Evolutionary conservation across 192 early-diverging fungal species (phyloP).

Genomic region (Rhizophagus prolifer): DNA sequence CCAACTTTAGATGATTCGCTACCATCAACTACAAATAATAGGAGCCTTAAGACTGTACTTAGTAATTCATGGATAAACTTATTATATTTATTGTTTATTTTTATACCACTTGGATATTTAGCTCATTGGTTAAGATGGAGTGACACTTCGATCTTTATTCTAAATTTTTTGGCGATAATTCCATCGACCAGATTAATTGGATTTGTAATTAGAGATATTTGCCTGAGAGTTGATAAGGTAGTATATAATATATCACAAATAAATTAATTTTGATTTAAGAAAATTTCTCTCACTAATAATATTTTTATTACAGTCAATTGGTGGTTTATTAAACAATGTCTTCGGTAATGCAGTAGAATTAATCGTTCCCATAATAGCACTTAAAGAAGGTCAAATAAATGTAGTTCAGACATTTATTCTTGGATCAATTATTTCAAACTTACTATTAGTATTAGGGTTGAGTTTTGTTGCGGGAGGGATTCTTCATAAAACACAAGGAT

Average conservation of each 20-base stretch:
- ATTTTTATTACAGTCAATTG: conserved; percentile 56
- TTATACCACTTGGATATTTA: conserved; percentile 79
- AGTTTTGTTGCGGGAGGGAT: conserved; percentile 89
- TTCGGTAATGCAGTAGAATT: conserved; percentile 89
- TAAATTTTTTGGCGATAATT: conserved; percentile 93
- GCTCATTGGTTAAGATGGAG: conserved; percentile 63
- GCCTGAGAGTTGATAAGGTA: conserved; percentile 53
- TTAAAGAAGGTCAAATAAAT: conserved; percentile 69
- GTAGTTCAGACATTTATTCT: conserved; percentile 88
- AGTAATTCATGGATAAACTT: conserved; percentile 56
- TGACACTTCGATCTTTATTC: conserved; percentile 65
- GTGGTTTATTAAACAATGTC: conserved; percentile 71
- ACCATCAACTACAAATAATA: neutral
- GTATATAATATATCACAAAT: no score
- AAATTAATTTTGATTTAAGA: no score
- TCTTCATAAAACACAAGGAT: conserved; percentile 68
- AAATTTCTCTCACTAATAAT: no score
- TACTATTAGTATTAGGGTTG: conserved; percentile 80
- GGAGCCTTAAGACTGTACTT: neutral
- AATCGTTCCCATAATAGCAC: conserved; percentile 78
- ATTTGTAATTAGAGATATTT: conserved; percentile 38
- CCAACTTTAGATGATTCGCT: no score
- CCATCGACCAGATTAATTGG: conserved; percentile 75
- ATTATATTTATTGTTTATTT: conserved; percentile 49
- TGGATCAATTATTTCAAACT: conserved; percentile 87